Evolutionary conservation across 1,139 yeast species (phyloP).

Genomic region (Lodderomyces orthopsilosis): DNA sequence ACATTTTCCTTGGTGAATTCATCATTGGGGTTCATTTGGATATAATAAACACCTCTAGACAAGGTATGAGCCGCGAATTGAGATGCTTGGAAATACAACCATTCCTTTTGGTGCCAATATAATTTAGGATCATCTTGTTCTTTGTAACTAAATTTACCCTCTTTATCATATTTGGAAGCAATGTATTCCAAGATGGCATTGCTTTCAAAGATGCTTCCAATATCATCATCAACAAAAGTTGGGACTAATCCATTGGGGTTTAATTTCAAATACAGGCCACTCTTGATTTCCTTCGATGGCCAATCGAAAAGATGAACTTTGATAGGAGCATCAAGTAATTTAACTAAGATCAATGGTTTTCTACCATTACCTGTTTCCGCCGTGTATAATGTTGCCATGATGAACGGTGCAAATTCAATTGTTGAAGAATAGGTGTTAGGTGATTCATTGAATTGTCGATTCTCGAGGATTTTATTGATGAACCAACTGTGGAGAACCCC

Average conservation of each 20-base stretch:
- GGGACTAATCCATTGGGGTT: slow-evolving; percentile 15
- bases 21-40: background rate
- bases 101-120: slow-evolving; percentile 12
- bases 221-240: slow-evolving; percentile 12
- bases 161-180: slow-evolving; percentile 11
- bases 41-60: slow-evolving; percentile 1
- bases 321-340: slow-evolving; percentile 14
- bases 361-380: slow-evolving; percentile 20
- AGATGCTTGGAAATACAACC: slow-evolving; percentile 13
- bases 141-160: slow-evolving; percentile 9
- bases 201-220: slow-evolving; percentile 10
- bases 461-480: background rate
- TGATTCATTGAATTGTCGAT: too few species aligned
- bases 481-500: too few species aligned
- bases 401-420: background rate
- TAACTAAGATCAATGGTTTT: slow-evolving; percentile 17
- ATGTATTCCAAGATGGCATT: slow-evolving; percentile 13
- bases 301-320: slow-evolving; percentile 13
- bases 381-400: slow-evolving; percentile 14
- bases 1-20: background rate
- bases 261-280: slow-evolving; percentile 12
- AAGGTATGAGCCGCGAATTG: slow-evolving; percentile 9
- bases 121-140: slow-evolving; percentile 1
- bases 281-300: slow-evolving; percentile 14
- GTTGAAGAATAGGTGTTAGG: too few species aligned